These are phyloP conservation scores for Lentinula boryana DNA, from an alignment of 768 basidiomycete genomes.

Conservation along the genomic window DNA sequence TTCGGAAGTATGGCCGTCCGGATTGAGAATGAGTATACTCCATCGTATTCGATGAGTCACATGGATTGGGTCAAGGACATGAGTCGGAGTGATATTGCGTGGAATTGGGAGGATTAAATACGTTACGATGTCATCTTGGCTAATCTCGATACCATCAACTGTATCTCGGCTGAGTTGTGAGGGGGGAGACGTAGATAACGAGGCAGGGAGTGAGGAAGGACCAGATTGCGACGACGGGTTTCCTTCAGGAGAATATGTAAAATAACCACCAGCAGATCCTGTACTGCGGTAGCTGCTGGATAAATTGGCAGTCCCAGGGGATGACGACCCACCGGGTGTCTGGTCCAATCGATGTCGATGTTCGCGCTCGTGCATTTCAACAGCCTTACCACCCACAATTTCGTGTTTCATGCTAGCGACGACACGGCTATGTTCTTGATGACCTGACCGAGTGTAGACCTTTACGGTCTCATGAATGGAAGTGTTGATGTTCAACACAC, in stretches of 20 bases:
- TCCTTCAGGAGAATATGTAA: neutral
- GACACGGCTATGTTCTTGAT: slow-evolving; percentile 55
- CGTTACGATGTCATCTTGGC: slow-evolving; percentile 49
- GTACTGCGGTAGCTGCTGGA: neutral
- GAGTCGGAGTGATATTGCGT: slow-evolving; percentile 57
- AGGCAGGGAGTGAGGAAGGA: neutral
- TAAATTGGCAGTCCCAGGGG: slow-evolving; percentile 8
- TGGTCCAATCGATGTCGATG: neutral
- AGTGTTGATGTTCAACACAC: slow-evolving; percentile 60
- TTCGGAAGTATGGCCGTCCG: slow-evolving; percentile 90
- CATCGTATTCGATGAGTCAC: slow-evolving; percentile 78
- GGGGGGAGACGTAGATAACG: slow-evolving; percentile 1
- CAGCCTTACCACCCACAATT: slow-evolving; percentile 53
- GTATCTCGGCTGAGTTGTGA: slow-evolving; percentile 8
- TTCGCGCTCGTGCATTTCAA: slow-evolving; percentile 22
- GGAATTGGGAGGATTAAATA: slow-evolving; percentile 60
- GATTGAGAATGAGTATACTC: slow-evolving; percentile 74
- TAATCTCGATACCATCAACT: slow-evolving; percentile 18
- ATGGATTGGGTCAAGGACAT: slow-evolving; percentile 67
- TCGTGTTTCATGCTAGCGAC: slow-evolving; percentile 65
- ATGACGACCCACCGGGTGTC: slow-evolving; percentile 1
- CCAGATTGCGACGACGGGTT: neutral
- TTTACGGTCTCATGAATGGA: slow-evolving; percentile 73
- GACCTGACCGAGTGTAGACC: slow-evolving; percentile 44
- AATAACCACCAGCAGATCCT: slow-evolving; percentile 3